Percentiles rank a stretch among this genome's conserved stretches.
phyloP scores from a whole-genome alignment of 192 early-diverging fungal genomes.

The Mortierella claussenii region DNA sequence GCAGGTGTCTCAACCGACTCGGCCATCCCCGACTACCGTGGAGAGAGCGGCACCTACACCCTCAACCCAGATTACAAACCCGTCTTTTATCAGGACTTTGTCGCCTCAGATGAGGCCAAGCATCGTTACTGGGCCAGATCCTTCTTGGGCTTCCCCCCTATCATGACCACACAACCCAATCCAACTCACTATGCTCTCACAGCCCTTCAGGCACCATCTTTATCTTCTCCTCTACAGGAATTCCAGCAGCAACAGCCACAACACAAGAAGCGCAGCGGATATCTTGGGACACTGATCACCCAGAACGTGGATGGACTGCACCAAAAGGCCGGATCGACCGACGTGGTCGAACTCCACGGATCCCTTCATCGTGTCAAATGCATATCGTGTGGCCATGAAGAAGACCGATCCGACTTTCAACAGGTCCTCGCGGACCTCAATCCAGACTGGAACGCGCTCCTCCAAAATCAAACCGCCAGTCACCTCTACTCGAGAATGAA shows the following conservation, averaged over 20 bases:
- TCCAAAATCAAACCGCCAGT: conserved; percentile 47
- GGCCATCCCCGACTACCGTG: conserved; percentile 89
- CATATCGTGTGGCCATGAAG: conserved; percentile 68
- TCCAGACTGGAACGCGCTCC: conserved; percentile 67
- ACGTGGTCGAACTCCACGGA: conserved; percentile 89
- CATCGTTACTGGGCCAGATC: conserved; percentile 94
- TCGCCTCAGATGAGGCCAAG: conserved; percentile 48
- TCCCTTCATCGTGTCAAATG: conserved; percentile 80
- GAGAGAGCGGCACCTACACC: conserved; percentile 71
- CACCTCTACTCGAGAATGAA: conserved; percentile 66
- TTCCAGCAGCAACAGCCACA: not conserved
- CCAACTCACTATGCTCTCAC: conserved; percentile 72
- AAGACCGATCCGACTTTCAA: conserved; percentile 73
- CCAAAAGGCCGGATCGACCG: conserved; percentile 62
- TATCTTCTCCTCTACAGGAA: not conserved
- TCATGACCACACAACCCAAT: conserved; percentile 79
- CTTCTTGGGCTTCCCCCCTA: conserved; percentile 82
- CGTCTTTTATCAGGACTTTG: conserved; percentile 80
- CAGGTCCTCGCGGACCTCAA: conserved; percentile 71
- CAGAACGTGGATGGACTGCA: conserved; percentile 95
- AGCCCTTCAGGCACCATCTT: conserved; percentile 56
- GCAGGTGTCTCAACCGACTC: conserved; percentile 73
- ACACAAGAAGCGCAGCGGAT: not conserved
- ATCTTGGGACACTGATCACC: conserved; percentile 75
- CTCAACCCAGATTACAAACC: conserved; percentile 82